These are phyloP conservation scores for Solanum acaule DNA, from an alignment of 257 asterid species.

Conservation along the genomic window DNA sequence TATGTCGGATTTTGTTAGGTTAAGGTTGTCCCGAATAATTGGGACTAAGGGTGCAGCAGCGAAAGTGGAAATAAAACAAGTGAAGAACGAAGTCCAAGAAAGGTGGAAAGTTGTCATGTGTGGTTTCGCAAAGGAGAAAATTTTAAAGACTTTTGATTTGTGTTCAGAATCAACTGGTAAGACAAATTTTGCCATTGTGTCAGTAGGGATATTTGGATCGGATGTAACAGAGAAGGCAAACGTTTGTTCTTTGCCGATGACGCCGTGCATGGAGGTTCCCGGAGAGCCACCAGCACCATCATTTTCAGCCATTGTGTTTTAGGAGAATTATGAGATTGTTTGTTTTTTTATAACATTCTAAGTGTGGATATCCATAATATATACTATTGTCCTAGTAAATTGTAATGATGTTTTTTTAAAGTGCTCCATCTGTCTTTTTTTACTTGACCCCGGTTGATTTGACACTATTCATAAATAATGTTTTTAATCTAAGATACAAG, in stretches of 20 bases:
- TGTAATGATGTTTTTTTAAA: no score
- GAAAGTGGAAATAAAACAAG: conserved; percentile 50
- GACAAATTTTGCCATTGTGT: conserved; percentile 23
- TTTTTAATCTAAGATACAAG: no score
- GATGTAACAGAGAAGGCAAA: conserved; percentile 30
- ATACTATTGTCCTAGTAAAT: no score
- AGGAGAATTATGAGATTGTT: background rate
- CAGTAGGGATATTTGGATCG: conserved; percentile 11
- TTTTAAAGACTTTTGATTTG: conserved; percentile 40
- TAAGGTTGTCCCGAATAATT: conserved; percentile 49
- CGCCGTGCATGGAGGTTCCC: conserved; percentile 55
- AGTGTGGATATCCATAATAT: background rate
- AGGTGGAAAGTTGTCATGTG: conserved; percentile 60
- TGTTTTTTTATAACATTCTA: background rate
- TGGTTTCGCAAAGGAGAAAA: conserved; percentile 32
- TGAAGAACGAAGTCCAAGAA: conserved; percentile 53
- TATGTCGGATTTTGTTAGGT: conserved; percentile 30
- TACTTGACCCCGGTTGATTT: no score
- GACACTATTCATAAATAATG: no score
- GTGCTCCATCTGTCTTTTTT: no score
- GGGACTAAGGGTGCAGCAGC: conserved; percentile 60
- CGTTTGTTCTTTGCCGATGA: conserved; percentile 42
- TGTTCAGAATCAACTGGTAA: conserved; percentile 58
- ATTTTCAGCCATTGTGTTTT: conserved; percentile 13
- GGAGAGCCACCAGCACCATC: conserved; percentile 19